A percentile compares a stretch with the other conserved stretches of the same genome.
Evolutionary conservation across 1,284 basidiomycete genomes (phyloP).

Genomic region (Cutaneotrichosporon sp.): DNA sequence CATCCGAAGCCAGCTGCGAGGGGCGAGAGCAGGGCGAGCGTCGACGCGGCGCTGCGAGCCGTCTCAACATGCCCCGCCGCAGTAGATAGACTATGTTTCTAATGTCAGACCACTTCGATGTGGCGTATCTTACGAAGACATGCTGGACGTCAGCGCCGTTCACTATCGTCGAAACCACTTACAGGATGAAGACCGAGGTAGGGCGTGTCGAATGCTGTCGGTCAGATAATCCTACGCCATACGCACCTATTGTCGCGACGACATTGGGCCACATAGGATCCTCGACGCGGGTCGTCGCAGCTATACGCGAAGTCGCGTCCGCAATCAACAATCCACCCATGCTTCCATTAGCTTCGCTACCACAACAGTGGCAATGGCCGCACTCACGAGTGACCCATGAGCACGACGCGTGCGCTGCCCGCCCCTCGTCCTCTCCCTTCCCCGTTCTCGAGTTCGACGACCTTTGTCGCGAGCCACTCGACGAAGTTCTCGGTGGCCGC

Average conservation of each 20-base stretch:
- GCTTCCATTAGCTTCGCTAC: constrained; percentile 48
- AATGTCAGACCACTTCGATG: neutral
- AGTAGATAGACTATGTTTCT: constrained; percentile 73
- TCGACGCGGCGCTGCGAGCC: constrained; percentile 55
- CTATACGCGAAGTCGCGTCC: constrained; percentile 72
- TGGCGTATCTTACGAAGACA: constrained; percentile 26
- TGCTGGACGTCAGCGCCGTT: constrained; percentile 23
- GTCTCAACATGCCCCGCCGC: constrained; percentile 66
- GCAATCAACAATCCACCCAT: constrained; percentile 87
- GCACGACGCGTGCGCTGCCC: constrained; percentile 70
- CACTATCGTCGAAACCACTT: constrained; percentile 9
- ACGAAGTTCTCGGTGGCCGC: constrained; percentile 76
- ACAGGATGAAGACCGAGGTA: constrained; percentile 79
- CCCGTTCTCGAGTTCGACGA: constrained; percentile 70
- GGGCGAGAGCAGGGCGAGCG: constrained; percentile 56
- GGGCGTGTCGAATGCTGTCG: constrained; percentile 84
- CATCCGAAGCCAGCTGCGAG: constrained; percentile 50
- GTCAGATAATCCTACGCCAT: neutral
- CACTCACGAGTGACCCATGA: constrained; percentile 82
- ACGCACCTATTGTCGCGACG: constrained; percentile 39
- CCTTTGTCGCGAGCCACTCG: constrained; percentile 79
- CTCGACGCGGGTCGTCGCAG: constrained; percentile 41
- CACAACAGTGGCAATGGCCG: neutral
- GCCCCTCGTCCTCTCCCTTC: constrained; percentile 61
- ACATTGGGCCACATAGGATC: constrained; percentile 46